Conservation (phyloP, 2,329 filamentous ascomycete genomes). For the Onygenales sp. region DNA sequence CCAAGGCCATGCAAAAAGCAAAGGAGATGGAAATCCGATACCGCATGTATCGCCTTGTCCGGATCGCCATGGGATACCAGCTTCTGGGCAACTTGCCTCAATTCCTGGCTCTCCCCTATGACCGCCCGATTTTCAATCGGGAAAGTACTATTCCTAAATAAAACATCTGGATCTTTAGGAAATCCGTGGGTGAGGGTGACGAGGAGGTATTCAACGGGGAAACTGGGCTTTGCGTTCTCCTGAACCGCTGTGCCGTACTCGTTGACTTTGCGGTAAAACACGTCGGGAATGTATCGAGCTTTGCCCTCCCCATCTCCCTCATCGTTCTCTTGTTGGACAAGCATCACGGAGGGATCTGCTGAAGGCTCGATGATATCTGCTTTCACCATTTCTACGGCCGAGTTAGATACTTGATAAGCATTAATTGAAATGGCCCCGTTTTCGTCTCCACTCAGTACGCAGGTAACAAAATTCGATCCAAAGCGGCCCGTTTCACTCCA, state of each 20-base stretch:
- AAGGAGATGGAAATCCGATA: conserved; percentile 94
- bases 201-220: conserved; percentile 92
- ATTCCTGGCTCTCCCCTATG: conserved; percentile 77
- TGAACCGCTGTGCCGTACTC: conserved; percentile 95
- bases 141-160: conserved; percentile 65
- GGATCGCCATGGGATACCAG: conserved; percentile 57
- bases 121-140: conserved; percentile 85
- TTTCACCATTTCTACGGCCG: conserved; percentile 92
- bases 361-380: conserved; percentile 93
- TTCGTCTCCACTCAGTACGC: conserved; percentile 87
- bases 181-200: conserved; percentile 96
- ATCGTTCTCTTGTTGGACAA: conserved; percentile 86
- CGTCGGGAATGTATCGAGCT: conserved; percentile 87
- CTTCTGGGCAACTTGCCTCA: conserved; percentile 56
- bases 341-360: conserved; percentile 84
- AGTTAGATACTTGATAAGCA: conserved; percentile 89
- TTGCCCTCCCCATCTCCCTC: conserved; percentile 60
- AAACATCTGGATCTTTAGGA: conserved; percentile 66
- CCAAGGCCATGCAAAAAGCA: conserved; percentile 73
- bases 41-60: conserved; percentile 52
- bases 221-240: conserved; percentile 91
- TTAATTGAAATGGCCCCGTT: conserved; percentile 80
- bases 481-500: conserved; percentile 95
- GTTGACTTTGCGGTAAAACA: conserved; percentile 92
- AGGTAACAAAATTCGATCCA: conserved; percentile 95